Base-by-base conservation (phyloP, 2,329 filamentous ascomycete genomes). In the Fusarium sp. region DNA sequence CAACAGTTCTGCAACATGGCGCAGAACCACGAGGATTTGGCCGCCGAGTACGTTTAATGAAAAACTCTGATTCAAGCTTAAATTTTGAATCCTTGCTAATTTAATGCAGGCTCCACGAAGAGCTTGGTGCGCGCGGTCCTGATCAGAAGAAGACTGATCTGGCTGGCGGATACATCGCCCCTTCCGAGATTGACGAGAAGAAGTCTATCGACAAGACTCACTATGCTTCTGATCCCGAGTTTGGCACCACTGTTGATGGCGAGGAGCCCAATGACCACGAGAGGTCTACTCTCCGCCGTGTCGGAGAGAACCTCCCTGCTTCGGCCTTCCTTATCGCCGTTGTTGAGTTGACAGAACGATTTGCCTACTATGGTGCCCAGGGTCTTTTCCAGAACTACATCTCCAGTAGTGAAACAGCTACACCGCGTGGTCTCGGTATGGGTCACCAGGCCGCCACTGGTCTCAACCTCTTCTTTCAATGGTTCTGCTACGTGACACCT, bases 301-400 rank as follows among this genome's bases (percentile, higher is more conserved):
- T 88, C 30, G 83, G 83, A 38, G 85, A 87, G 75, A 83, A 82
- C 62, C 77, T 88, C 47, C 86, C 86, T 14, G 65, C 82, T 32
- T 85, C 85, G 1, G 85, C 85, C 51, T 87, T 83, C 78, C 77
- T 88, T 51, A 85, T 88, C 30, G 85, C 85, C 28, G 67, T 85
- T 17, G 84, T 88, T 44, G 86, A 88, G 70, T 75, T 87, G 39
- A 79, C 76, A 3, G 86, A 88, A 74, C 84, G 86, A 53, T 88
- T 88, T 78, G 83, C 85, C 57, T 87, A 84, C 79, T 87, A 86
- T 63, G 84, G 84, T 46, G 64, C 83, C 56, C 81, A 81, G 47
- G 85, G 84, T 56, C 73, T 85, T 36, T 86, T 86, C 75, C 84
- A 86, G 67, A 87, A 87, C 74, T 88, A 87, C 72, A 80, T 86